phyloP scores from a whole-genome alignment of 129 eudicot species.

The Mikania micrantha region DNA sequence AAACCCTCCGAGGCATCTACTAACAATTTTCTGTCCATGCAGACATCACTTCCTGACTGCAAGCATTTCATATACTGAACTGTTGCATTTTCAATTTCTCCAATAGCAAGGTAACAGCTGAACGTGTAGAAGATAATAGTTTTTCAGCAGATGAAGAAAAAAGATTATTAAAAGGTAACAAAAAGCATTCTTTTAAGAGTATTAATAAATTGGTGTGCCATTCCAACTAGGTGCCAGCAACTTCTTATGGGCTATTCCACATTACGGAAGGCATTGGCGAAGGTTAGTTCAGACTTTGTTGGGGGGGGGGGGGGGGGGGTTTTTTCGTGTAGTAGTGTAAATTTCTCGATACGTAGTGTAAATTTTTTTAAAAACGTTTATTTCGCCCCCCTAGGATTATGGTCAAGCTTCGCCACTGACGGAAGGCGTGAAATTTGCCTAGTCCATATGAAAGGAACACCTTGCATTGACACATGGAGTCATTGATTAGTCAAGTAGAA shows the following conservation, averaged over 20 bases:
- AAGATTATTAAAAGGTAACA: background rate
- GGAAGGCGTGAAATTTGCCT: background rate
- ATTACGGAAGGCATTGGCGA: no score
- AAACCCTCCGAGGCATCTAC: constrained; percentile 91
- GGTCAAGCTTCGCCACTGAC: no score
- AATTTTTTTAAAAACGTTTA: no score
- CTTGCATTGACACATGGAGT: background rate
- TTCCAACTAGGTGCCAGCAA: background rate
- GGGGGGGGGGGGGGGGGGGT: no score
- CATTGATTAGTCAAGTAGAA: background rate
- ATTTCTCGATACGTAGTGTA: no score
- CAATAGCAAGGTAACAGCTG: constrained; percentile 94
- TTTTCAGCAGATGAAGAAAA: background rate
- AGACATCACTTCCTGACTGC: constrained; percentile 59
- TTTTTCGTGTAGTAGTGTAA: no score
- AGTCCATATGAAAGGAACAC: background rate
- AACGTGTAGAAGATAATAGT: background rate
- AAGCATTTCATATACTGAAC: constrained; percentile 67
- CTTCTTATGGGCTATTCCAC: background rate
- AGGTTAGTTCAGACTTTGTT: no score
- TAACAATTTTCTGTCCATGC: constrained; percentile 61
- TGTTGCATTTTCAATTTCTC: constrained; percentile 81
- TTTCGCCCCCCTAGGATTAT: no score
- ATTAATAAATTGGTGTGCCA: background rate
- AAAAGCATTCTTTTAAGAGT: background rate